These are phyloP conservation scores for Paspalum vaginatum DNA, from an alignment of 176 grass and related monocot genomes.

Conservation along the genomic window DNA sequence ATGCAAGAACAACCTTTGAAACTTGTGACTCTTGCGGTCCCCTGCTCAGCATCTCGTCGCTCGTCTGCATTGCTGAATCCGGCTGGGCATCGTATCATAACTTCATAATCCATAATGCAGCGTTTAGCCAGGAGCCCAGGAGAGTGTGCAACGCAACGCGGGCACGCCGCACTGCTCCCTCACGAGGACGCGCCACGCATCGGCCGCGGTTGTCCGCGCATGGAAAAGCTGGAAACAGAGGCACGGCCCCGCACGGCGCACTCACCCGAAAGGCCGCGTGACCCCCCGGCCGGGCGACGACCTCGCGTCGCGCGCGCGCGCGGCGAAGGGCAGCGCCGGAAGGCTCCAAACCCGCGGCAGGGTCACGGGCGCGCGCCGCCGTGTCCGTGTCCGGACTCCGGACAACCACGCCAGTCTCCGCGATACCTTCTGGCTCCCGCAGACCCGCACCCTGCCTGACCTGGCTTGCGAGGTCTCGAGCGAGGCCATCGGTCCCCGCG, in stretches of 20 bases:
- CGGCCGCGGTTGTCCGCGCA: background rate
- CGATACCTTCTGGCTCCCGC: too few relatives aligned
- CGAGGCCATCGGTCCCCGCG: background rate
- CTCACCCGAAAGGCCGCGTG: background rate
- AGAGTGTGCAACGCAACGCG: background rate
- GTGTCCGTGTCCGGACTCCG: background rate
- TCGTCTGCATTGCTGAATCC: background rate
- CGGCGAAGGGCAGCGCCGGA: background rate
- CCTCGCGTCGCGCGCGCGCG: background rate
- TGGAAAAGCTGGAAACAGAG: background rate
- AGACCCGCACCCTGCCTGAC: background rate
- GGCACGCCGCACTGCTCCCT: background rate
- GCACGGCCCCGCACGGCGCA: background rate
- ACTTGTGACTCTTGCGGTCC: background rate
- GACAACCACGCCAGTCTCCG: background rate
- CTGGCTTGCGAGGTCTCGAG: background rate
- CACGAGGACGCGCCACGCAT: background rate
- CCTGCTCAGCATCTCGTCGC: background rate
- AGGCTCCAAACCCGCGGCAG: slow-evolving; percentile 5
- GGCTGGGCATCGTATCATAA: background rate
- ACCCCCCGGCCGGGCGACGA: background rate
- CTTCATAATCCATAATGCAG: background rate
- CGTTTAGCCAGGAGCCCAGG: slow-evolving; percentile 27
- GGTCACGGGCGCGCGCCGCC: slow-evolving; percentile 25
- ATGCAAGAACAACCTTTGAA: background rate